Evolutionary conservation across 2,329 filamentous ascomycete species (phyloP).

Genomic region (Aotearoamyces nothofagi): DNA sequence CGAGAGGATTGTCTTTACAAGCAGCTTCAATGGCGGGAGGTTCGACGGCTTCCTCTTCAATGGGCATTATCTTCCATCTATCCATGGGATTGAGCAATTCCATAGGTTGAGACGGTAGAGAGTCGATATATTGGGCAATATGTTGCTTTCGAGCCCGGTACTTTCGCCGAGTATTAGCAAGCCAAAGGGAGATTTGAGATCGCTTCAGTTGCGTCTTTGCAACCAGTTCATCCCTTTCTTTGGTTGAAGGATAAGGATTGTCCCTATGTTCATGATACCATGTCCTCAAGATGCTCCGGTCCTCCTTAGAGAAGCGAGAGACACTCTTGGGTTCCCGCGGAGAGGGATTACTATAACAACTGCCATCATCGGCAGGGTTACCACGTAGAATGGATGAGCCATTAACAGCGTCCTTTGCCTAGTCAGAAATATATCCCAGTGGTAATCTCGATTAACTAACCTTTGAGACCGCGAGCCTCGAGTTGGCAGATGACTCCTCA

Average conservation of each 20-base stretch:
- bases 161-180: slow-evolving; percentile 4
- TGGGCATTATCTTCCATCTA: slow-evolving; percentile 5
- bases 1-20: slow-evolving; percentile 7
- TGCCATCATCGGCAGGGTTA: not conserved
- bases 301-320: slow-evolving; percentile 5
- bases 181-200: slow-evolving; percentile 4
- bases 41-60: slow-evolving; percentile 4
- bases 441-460: not conserved
- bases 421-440: not conserved
- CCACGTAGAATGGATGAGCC: not conserved
- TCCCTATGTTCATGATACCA: slow-evolving; percentile 4
- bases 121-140: slow-evolving; percentile 1
- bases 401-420: not conserved
- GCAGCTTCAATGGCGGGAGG: slow-evolving; percentile 7
- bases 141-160: slow-evolving; percentile 5
- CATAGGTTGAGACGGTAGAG: slow-evolving; percentile 6
- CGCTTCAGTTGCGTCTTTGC: slow-evolving; percentile 3
- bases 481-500: not conserved
- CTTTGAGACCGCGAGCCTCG: no score
- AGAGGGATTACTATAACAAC: not conserved
- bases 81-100: slow-evolving; percentile 10
- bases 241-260: slow-evolving; percentile 3
- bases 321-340: not conserved
- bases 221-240: slow-evolving; percentile 3
- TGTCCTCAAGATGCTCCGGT: slow-evolving; percentile 3